Evolutionary conservation across 345 rosid species (phyloP).

Genomic region (Garcia nutans): DNA sequence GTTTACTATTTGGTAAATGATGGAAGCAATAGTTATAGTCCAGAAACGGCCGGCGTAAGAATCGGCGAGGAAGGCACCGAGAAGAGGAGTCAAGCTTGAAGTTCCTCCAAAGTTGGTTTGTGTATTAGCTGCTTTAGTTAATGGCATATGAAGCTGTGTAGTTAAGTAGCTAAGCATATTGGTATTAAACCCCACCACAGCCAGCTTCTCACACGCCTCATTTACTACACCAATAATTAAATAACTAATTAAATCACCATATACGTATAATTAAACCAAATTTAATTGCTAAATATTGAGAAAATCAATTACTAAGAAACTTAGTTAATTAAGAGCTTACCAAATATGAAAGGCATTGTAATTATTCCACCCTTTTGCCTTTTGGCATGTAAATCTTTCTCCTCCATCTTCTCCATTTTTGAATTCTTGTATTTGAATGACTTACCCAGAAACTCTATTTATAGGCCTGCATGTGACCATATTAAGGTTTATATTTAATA

Average conservation of each 20-base stretch:
- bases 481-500: no score
- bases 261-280: no score
- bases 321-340: constrained; percentile 11
- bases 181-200: constrained; percentile 73
- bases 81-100: constrained; percentile 72
- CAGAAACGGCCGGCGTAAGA: constrained; percentile 85
- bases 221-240: constrained; percentile 45
- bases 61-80: constrained; percentile 88
- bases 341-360: constrained; percentile 38
- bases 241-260: background rate
- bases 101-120: constrained; percentile 88
- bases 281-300: no score
- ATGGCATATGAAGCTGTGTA: constrained; percentile 74
- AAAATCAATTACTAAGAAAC: no score
- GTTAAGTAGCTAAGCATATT: constrained; percentile 94
- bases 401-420: constrained; percentile 13
- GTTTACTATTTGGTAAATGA: constrained; percentile 66
- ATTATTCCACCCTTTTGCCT: constrained; percentile 29
- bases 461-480: constrained; percentile 7
- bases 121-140: constrained; percentile 90
- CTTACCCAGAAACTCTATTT: constrained; percentile 6
- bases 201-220: constrained; percentile 86
- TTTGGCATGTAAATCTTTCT: background rate
- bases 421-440: background rate
- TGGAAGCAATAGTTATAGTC: constrained; percentile 69